Evolutionary conservation across 257 asterid species (phyloP), one percentile per base, ranked within the genome.

Genomic region (Fraxinus cuspidata): DNA sequence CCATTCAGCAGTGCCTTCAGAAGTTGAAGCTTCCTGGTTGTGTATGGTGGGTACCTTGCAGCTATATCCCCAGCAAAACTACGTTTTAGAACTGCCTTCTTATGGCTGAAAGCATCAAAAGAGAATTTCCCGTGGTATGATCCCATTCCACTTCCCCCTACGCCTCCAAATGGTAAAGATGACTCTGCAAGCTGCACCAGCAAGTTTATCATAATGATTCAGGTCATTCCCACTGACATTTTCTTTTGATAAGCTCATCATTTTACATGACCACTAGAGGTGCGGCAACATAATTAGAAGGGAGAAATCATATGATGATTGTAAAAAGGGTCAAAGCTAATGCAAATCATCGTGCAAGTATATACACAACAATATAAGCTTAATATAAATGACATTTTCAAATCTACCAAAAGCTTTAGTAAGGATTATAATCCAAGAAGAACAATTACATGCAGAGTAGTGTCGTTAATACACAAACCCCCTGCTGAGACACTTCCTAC

Each of bases 111-210:
- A 81, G 92, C 86, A 13, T 95, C 99, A 56, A 93, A 95, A 6
- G 97, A 91, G 84, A 87, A 88, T 80, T 87, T 91, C 7, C 99
- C 99, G 35, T 95, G 98, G 88, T 91, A 95, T 35, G 97, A 79
- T 42, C 99, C 99, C 92, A 87, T 95, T 79, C 99, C 99, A 78
- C 99, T 95, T 82, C 85, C 97, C 27, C 98, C 99, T 21, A 95
- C 94, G 1, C 99, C 99, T 51, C 99, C 99, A 63, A 95, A 95
- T 32, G 98, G 99, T 83, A 95, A 77, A 9, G 85, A 44, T 31
- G 78, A 73, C 80, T 82, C 88, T 3, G 89, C 82, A 82, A 90
- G 81, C 98, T 95, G 90, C 91, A 84, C 70, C 65, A 78, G 51
- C 21, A 79, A 64, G 42, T 81, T 69, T 42, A 53, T 79, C 67